Evolutionary conservation across 2,329 filamentous ascomycete species (phyloP), one percentile per base, ranked within the genome.

Genomic region (Colletotrichum euphorbiae): DNA sequence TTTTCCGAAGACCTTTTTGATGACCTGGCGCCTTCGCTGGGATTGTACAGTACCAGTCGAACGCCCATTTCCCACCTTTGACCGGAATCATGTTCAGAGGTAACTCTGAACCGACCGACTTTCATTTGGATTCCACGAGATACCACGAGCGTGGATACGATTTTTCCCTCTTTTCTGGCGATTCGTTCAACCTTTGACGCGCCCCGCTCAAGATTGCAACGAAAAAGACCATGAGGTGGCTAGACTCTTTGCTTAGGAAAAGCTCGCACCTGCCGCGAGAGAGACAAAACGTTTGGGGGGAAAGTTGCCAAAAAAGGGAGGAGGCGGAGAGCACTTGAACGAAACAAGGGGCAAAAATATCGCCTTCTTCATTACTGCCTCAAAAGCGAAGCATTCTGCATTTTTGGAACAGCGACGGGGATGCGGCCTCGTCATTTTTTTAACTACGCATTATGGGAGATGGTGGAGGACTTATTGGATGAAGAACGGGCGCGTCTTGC

Each of bases 1-100:
- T 51, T 62, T 36, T 28, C 69, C 19, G 31, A 50, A 56, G 36
- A 65, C 46, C 24, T 28, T 28, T 40, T 17, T 48, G n/a, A 24
- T 40, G 17, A 55, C 54, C 64, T 33, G 48, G 60, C 55, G 46
- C 60, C 65, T 54, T 54, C 65, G 60, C 54, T 69, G 69, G 66
- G 66, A 60, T 69, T 59, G 60, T 55, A 70, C 69, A 66, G 69
- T 61, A 69, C 66, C 66, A 70, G 66, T 40, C 38, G 31, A 24
- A 45, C 11, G n/a, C 13, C 33, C 66, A 31, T 48, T 19, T 50
- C 17, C 13, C 42, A 17, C 19, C 45, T 55, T 38, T 21, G 36
- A 68, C 51, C 45, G 60, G 66, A 65, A 19, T 38, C 40, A 57
- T 46, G 19, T 46, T 12, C 65, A 50, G 69, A 61, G 60, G 69